These are phyloP conservation scores for Catharanthus roseus DNA, from an alignment of 257 asterid genomes.

Conservation along the genomic window DNA sequence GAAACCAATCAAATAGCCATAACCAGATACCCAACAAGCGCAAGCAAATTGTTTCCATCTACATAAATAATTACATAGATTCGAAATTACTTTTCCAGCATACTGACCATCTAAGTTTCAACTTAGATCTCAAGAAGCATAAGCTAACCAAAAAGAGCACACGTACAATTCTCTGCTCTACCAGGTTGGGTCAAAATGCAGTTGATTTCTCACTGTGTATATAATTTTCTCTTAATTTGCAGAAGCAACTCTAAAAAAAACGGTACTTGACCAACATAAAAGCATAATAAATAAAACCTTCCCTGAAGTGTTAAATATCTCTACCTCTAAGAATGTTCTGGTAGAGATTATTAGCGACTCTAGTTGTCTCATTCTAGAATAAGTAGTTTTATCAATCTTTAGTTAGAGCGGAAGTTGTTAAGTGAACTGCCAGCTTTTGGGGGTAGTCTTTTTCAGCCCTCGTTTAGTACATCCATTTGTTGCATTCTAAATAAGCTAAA, in stretches of 20 bases:
- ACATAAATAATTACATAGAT: neutral
- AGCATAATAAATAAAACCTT: neutral
- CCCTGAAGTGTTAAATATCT: neutral
- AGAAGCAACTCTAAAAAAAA: neutral
- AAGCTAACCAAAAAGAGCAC: neutral
- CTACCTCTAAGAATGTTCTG: neutral
- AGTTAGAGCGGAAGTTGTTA: neutral
- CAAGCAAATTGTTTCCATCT: neutral
- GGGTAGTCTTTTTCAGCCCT: neutral
- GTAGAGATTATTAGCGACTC: neutral
- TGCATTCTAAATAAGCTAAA: neutral
- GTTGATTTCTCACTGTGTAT: no score
- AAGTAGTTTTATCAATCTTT: neutral
- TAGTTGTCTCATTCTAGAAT: neutral
- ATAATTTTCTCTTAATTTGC: no score
- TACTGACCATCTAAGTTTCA: neutral
- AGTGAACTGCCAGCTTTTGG: neutral
- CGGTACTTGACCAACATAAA: no score
- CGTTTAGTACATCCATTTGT: neutral
- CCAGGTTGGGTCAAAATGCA: no score
- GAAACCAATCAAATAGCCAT: neutral
- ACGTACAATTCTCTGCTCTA: no score
- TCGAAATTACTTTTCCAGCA: neutral
- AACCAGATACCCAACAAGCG: neutral
- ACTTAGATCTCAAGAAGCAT: neutral